phyloP scores from a whole-genome alignment of 2,329 filamentous ascomycete genomes.

The Alternaria alternata region DNA sequence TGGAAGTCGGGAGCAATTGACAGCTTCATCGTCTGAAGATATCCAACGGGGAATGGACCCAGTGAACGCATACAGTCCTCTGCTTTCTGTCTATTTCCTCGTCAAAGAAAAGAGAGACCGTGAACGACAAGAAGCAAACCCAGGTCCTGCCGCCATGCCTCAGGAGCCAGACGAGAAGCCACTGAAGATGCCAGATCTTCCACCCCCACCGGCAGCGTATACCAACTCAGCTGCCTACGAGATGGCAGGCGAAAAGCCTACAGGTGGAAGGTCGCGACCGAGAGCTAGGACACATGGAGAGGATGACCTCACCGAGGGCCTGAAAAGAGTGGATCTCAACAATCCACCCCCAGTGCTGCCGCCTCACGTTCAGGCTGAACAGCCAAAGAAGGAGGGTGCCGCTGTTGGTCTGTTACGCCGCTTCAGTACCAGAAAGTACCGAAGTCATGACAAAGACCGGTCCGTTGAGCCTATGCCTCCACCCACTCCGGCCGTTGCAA shows the following conservation, averaged over 20 bases:
- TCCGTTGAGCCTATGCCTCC: constrained; percentile 67
- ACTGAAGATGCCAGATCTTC: constrained; percentile 75
- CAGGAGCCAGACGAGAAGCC: constrained; percentile 64
- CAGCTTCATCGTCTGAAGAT: constrained; percentile 83
- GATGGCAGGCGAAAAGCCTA: constrained; percentile 86
- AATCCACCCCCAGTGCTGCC: constrained; percentile 62
- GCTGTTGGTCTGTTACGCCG: constrained; percentile 84
- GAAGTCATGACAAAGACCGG: constrained; percentile 62
- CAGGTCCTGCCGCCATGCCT: constrained; percentile 66
- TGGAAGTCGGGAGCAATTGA: constrained; percentile 85
- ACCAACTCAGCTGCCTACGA: constrained; percentile 88
- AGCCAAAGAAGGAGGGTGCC: constrained; percentile 83
- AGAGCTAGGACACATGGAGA: constrained; percentile 93
- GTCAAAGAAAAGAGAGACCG: constrained; percentile 94
- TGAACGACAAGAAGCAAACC: constrained; percentile 69
- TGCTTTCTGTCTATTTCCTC: constrained; percentile 93
- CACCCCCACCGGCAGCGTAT: constrained; percentile 83
- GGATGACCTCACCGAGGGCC: constrained; percentile 80
- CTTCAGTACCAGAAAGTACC: constrained; percentile 85
- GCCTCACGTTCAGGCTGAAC: constrained; percentile 57
- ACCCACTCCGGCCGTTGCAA: constrained; percentile 77
- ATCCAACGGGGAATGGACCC: constrained; percentile 85
- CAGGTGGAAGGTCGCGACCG: constrained; percentile 81
- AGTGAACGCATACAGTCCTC: constrained; percentile 88
- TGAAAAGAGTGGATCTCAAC: constrained; percentile 70